Conservation (phyloP, 1,139 yeast species). For the Lodderomyces jiufengensis region DNA sequence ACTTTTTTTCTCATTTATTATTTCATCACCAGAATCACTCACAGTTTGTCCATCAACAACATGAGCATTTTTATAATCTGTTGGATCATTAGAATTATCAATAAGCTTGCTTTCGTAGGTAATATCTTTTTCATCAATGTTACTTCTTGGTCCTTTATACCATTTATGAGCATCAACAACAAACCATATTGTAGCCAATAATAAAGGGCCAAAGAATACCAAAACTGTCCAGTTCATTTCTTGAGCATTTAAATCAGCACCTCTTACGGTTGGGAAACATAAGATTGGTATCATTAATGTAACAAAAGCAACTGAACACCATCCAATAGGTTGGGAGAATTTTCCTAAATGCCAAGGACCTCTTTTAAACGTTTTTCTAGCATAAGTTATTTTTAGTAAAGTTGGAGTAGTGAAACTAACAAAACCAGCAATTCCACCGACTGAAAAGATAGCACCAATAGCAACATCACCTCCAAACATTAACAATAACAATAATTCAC, state of each 20-base stretch:
- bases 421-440: slow-evolving; percentile 72
- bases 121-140: slow-evolving; percentile 40
- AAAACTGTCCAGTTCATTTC: slow-evolving; percentile 70
- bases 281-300: slow-evolving; percentile 61
- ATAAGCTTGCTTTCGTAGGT: slow-evolving; percentile 15
- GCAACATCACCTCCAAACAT: slow-evolving; percentile 69
- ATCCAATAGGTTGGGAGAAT: slow-evolving; percentile 47
- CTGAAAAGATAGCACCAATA: slow-evolving; percentile 72
- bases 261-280: slow-evolving; percentile 51
- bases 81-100: no score
- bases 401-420: slow-evolving; percentile 71
- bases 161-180: slow-evolving; percentile 56
- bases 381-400: slow-evolving; percentile 54
- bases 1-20: not conserved
- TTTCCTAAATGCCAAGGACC: slow-evolving; percentile 74
- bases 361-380: slow-evolving; percentile 50
- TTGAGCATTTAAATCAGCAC: slow-evolving; percentile 43
- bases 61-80: slow-evolving; percentile 10
- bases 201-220: slow-evolving; percentile 65
- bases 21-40: slow-evolving; percentile 7
- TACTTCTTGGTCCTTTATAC: slow-evolving; percentile 68
- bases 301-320: slow-evolving; percentile 39
- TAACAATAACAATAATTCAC: slow-evolving; percentile 53
- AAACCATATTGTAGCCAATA: slow-evolving; percentile 51
- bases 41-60: slow-evolving; percentile 10